A percentile compares a stretch with the other conserved stretches of the same genome.
These are phyloP conservation scores for Obba rivulosa DNA, from an alignment of 768 basidiomycete genomes.

Conservation along the genomic window DNA sequence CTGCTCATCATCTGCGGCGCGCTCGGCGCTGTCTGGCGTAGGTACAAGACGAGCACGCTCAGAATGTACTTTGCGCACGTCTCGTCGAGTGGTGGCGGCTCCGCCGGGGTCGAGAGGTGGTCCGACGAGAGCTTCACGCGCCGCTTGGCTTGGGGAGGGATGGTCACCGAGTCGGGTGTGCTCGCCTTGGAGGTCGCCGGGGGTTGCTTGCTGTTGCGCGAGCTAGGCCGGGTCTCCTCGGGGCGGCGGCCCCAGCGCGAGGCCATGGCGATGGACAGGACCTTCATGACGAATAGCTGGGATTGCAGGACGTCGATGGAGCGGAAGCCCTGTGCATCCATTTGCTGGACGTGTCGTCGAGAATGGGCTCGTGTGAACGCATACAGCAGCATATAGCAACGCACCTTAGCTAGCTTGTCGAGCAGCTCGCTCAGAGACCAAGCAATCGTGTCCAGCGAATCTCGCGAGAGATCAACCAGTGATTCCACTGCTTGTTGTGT, in stretches of 20 bases:
- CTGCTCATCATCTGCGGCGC: constrained; percentile 55
- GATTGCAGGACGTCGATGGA: constrained; percentile 78
- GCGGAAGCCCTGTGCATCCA: constrained; percentile 44
- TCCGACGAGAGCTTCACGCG: constrained; percentile 40
- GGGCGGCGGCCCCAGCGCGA: constrained; percentile 61
- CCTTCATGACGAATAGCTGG: constrained; percentile 80
- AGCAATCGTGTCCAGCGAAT: constrained; percentile 76
- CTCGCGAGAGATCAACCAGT: constrained; percentile 71
- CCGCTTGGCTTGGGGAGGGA: constrained; percentile 26
- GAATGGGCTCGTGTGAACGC: no score
- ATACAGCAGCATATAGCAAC: constrained; percentile 2
- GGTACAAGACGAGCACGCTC: constrained; percentile 77
- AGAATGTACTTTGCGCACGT: constrained; percentile 75
- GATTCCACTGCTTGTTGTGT: constrained; percentile 74
- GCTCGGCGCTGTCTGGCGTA: constrained; percentile 61
- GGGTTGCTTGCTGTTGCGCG: constrained; percentile 34
- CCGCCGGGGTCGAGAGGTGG: constrained; percentile 39
- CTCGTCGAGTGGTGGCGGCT: constrained; percentile 75
- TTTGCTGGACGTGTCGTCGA: constrained; percentile 49
- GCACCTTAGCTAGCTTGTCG: constrained; percentile 73
- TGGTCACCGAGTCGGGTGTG: constrained; percentile 29
- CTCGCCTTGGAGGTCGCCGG: constrained; percentile 21
- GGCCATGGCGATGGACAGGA: constrained; percentile 71
- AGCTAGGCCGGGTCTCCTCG: constrained; percentile 35
- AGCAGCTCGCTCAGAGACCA: constrained; percentile 73